Base-by-base conservation (phyloP, 1,284 basidiomycete genomes). In the Abortiporus biennis region DNA sequence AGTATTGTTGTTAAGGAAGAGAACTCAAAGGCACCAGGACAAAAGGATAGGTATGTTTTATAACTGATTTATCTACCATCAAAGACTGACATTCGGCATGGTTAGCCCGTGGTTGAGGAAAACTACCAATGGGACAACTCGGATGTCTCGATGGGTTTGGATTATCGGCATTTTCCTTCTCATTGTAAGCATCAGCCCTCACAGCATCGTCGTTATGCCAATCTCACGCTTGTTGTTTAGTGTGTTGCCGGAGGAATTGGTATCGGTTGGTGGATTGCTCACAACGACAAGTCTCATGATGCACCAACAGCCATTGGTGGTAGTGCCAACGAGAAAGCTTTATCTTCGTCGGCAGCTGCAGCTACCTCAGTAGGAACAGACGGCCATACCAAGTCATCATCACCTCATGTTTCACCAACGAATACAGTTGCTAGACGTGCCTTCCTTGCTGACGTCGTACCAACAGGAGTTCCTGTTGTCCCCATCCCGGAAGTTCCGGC, bases 1-100 rank as follows among this genome's bases (percentile, higher is more conserved):
- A 86, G 82, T 47, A 87, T 89, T 69, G 77, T 90, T 48, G 85
- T 77, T 6, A 84, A 78, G 57, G 76, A 81, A 47, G 79, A 85
- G 50, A 65, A 64, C 48, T 56, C 54, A 40, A 71, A 68, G 46
- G 62, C 55, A 1, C 13, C 59, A 13, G 54, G 58, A 2, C 58
- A 71, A 54, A 78, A 76, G 53, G 65, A 72, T 43, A 82, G 76
- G 78, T 76, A 47, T 4, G 60, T 29, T 37, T 40, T 29, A 36
- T 22, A 6, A 19, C 23, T 38, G 21, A 6, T 23, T 4, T 42
- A 21, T 22, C n/a, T 42, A 38, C 17, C 8, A 45, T 37, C 22
- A 16, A 45, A 41, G 45, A 41, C 44, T 44, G n/a, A 49, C 36
- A 38, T 23, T 45, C 23, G 13, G 25, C 38, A 39, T 48, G 9